Percentiles rank a stretch among this genome's conserved stretches.
These are phyloP conservation scores for Auricularia cornea DNA, from an alignment of 768 basidiomycete genomes.

Conservation along the genomic window DNA sequence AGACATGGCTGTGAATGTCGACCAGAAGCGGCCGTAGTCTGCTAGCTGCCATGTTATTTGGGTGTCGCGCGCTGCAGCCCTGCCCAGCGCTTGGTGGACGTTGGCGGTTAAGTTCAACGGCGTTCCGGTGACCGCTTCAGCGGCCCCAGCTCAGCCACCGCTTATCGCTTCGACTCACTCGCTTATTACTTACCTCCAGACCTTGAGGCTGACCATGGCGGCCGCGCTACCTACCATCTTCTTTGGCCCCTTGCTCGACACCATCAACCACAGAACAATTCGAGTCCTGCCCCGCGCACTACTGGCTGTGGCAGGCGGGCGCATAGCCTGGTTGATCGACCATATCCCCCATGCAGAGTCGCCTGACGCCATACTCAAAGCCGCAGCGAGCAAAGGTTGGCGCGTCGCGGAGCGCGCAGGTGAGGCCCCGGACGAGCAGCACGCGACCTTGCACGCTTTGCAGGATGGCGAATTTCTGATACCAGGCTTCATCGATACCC, in stretches of 20 bases:
- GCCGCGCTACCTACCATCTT: neutral
- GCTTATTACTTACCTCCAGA: neutral
- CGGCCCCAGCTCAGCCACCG: neutral
- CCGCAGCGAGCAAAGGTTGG: neutral
- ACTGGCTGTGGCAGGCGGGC: neutral
- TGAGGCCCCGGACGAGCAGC: conserved; percentile 38
- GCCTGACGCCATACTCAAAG: neutral
- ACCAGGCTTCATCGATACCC: conserved; percentile 88
- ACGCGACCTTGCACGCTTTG: conserved; percentile 30
- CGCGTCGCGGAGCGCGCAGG: conserved; percentile 33
- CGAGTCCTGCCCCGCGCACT: neutral
- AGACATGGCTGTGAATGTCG: conserved; percentile 83
- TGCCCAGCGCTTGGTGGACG: no score
- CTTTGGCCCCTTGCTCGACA: neutral
- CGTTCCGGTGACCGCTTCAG: neutral
- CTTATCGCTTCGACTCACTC: neutral
- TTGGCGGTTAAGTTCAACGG: no score
- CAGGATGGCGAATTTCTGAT: conserved; percentile 54
- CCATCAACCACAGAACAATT: neutral
- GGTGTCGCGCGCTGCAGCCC: no score
- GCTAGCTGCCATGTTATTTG: conserved; percentile 15
- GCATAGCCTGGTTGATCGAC: neutral
- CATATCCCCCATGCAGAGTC: neutral
- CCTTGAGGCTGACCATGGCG: neutral
- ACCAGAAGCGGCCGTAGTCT: conserved; percentile 37